Percentiles rank a stretch among this genome's conserved stretches.
These are phyloP conservation scores for Lolium multiflorum DNA, from an alignment of 176 grass and related monocot species.

Conservation along the genomic window DNA sequence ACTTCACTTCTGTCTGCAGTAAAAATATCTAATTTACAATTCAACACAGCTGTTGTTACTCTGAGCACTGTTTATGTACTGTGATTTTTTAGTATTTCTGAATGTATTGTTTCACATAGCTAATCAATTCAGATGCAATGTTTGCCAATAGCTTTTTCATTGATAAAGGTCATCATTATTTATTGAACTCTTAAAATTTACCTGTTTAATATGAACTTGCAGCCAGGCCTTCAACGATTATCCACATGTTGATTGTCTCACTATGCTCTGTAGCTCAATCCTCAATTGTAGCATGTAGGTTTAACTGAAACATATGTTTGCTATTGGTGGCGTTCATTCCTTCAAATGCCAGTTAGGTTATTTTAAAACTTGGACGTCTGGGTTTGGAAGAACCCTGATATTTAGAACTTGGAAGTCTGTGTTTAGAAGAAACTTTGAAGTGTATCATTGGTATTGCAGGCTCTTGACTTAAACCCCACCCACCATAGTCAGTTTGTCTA, in stretches of 20 bases:
- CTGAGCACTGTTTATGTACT: not conserved
- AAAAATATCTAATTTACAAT: conserved; percentile 9
- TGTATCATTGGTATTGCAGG: conserved; percentile 9
- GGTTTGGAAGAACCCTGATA: not conserved
- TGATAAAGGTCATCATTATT: conserved; percentile 2
- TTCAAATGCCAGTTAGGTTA: not conserved
- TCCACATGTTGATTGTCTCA: not conserved
- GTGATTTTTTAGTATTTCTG: conserved; percentile 29
- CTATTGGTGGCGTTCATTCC: not conserved
- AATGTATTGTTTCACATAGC: conserved; percentile 14
- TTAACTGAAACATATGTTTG: not conserved
- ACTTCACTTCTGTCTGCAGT: not conserved
- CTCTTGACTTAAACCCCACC: not conserved
- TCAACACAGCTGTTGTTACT: not conserved
- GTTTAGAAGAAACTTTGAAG: not conserved
- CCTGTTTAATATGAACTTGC: not conserved
- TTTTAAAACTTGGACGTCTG: not conserved
- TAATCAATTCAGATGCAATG: conserved; percentile 3
- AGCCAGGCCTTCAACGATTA: not conserved
- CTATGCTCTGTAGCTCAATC: not conserved
- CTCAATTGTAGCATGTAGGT: not conserved
- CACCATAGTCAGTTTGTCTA: not conserved
- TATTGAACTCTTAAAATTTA: conserved; percentile 18
- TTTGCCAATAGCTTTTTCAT: conserved; percentile 8
- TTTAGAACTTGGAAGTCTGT: not conserved